A percentile compares a stretch with the other conserved stretches of the same genome.
Conservation (phyloP, 495 filamentous ascomycete genomes). For the Daldinia childiae region DNA sequence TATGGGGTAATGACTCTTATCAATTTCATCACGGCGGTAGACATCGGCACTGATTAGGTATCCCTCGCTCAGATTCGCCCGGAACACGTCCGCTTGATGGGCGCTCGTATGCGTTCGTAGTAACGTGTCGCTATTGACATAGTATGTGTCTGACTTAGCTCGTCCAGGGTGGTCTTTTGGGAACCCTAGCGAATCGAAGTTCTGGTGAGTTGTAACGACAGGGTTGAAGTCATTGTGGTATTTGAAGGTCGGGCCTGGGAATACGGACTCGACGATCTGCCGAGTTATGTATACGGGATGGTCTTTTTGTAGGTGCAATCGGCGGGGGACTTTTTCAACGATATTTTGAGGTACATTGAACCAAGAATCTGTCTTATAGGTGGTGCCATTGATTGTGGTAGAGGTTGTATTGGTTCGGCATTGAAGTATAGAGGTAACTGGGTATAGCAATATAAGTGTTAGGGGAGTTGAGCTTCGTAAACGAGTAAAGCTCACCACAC, state of each 20-base stretch:
- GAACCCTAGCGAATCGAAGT: slow-evolving; percentile 97
- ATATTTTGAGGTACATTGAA: slow-evolving; percentile 84
- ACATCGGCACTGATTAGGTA: slow-evolving; percentile 96
- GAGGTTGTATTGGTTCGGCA: slow-evolving; percentile 20
- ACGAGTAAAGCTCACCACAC: slow-evolving; percentile 7
- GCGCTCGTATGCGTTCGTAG: slow-evolving; percentile 94
- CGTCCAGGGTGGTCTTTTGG: slow-evolving; percentile 89
- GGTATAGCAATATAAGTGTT: background rate
- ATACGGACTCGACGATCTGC: slow-evolving; percentile 89
- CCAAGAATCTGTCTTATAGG: slow-evolving; percentile 79
- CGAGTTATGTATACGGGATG: slow-evolving; percentile 93
- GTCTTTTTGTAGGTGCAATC: slow-evolving; percentile 84
- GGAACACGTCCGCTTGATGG: slow-evolving; percentile 89
- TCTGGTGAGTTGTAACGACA: slow-evolving; percentile 84
- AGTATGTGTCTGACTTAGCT: slow-evolving; percentile 91
- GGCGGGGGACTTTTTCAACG: slow-evolving; percentile 73
- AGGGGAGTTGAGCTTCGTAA: slow-evolving; percentile 7
- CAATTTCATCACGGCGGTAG: slow-evolving; percentile 93
- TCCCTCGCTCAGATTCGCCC: slow-evolving; percentile 74
- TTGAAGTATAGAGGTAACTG: slow-evolving; percentile 24
- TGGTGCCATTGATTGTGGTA: slow-evolving; percentile 66
- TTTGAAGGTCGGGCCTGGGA: slow-evolving; percentile 75
- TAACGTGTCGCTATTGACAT: slow-evolving; percentile 84
- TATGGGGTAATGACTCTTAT: slow-evolving; percentile 92
- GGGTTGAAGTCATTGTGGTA: slow-evolving; percentile 81